Percentiles rank a stretch among this genome's conserved stretches.
These are phyloP conservation scores for Fusarium siculi DNA, from an alignment of 2,329 filamentous ascomycete genomes.

Conservation along the genomic window DNA sequence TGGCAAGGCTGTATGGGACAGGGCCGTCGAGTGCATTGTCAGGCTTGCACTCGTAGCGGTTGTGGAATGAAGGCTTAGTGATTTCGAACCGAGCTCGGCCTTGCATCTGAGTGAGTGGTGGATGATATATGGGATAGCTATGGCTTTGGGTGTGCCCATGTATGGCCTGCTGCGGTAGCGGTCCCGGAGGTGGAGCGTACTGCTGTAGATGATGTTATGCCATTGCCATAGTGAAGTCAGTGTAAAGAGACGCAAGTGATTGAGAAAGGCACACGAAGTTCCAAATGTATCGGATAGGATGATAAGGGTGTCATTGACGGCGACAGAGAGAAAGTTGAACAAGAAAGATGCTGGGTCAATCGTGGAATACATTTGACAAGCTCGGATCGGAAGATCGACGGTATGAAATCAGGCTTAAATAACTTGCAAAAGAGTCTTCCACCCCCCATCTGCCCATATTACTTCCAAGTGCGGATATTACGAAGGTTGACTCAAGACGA, in stretches of 20 bases:
- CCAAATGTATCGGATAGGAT: not conserved
- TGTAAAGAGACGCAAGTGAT: not conserved
- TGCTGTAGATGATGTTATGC: not conserved
- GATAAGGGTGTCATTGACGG: not conserved
- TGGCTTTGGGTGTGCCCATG: not conserved
- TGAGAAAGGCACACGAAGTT: not conserved
- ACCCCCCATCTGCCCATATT: fast-evolving
- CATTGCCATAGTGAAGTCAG: not conserved
- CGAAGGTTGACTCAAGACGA: fast-evolving
- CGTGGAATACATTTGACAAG: not conserved
- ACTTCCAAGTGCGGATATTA: not conserved
- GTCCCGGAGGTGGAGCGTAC: not conserved
- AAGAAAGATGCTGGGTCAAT: not conserved
- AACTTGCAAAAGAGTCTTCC: not conserved
- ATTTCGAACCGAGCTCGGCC: not conserved
- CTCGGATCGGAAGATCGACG: not conserved
- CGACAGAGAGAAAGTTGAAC: not conserved
- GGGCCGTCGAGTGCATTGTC: not conserved
- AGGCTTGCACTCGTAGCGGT: not conserved
- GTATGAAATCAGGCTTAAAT: not conserved
- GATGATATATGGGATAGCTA: not conserved
- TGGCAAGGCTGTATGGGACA: not conserved
- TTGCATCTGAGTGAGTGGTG: not conserved
- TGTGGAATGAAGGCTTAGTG: not conserved
- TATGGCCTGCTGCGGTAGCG: not conserved